phyloP scores from a whole-genome alignment of 768 basidiomycete genomes.

The Trichaptum fuscoviolaceum region DNA sequence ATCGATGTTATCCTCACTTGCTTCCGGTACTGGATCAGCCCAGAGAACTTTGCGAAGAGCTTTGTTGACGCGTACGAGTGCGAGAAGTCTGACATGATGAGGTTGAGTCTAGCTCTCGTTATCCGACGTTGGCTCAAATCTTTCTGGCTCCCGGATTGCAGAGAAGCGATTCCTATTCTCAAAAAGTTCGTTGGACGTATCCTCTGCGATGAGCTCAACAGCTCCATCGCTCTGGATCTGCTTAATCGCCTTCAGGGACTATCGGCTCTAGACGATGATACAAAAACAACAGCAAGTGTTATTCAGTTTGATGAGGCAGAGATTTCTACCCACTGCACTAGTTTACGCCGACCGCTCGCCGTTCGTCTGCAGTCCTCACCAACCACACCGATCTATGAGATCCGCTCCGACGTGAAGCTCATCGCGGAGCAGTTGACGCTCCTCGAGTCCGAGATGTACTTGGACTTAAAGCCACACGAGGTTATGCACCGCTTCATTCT shows the following conservation, averaged over 20 bases:
- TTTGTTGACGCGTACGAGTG: neutral
- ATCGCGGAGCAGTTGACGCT: neutral
- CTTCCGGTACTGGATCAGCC: neutral
- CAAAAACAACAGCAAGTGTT: neutral
- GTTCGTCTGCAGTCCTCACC: neutral
- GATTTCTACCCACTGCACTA: neutral
- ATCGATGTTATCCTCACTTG: neutral
- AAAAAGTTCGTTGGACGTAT: neutral
- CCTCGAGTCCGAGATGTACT: neutral
- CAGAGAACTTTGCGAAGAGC: neutral
- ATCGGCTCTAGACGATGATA: neutral
- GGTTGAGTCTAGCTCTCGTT: neutral
- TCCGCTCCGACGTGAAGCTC: neutral
- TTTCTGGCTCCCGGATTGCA: neutral
- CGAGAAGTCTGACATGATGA: neutral
- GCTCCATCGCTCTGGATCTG: neutral
- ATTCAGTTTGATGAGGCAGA: neutral
- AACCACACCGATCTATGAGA: neutral
- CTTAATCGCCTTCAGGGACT: neutral
- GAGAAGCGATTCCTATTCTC: neutral
- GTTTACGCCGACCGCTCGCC: neutral
- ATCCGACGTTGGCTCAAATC: neutral
- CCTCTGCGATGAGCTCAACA: neutral
- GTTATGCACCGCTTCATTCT: neutral
- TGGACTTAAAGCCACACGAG: neutral